These are phyloP conservation scores for Ulvella scutata DNA, from an alignment of 139 green algal genomes.

Conservation along the genomic window DNA sequence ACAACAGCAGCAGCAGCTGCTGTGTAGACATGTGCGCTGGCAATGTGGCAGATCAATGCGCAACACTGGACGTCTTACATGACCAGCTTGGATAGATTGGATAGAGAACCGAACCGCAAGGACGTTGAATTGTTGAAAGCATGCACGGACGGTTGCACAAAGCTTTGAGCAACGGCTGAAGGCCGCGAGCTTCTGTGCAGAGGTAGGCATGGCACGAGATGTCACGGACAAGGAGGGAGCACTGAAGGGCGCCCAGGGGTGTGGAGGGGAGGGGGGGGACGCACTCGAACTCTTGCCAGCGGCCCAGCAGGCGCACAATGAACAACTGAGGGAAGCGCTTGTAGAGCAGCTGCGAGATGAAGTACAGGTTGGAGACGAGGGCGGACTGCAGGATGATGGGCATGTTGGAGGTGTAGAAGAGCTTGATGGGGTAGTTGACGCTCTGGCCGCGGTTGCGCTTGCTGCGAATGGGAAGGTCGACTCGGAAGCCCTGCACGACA, in stretches of 20 bases:
- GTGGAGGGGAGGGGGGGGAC: not conserved
- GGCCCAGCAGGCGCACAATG: slow-evolving; percentile 74
- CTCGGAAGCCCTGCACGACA: slow-evolving; percentile 84
- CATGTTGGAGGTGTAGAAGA: slow-evolving; percentile 99
- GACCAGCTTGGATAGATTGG: too few relatives aligned
- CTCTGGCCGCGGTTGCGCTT: slow-evolving; percentile 75
- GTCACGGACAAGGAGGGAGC: not conserved
- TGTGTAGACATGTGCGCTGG: too few relatives aligned
- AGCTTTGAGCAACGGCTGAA: too few relatives aligned
- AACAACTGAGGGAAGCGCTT: slow-evolving; percentile 87
- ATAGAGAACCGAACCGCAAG: too few relatives aligned
- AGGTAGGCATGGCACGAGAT: not conserved
- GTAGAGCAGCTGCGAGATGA: slow-evolving; percentile 99
- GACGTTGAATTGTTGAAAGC: too few relatives aligned
- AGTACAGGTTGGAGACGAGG: slow-evolving; percentile 99
- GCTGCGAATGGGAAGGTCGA: slow-evolving; percentile 91
- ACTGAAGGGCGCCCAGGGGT: not conserved
- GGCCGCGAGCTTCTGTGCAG: too few relatives aligned
- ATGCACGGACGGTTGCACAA: too few relatives aligned
- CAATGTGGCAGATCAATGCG: too few relatives aligned
- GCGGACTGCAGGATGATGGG: slow-evolving; percentile 99
- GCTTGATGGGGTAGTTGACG: slow-evolving; percentile 96
- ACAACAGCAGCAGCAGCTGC: slow-evolving; percentile 6
- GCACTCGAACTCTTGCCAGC: slow-evolving; percentile 39
- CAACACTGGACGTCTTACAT: too few relatives aligned